Percentiles rank a stretch among this genome's conserved stretches.
phyloP scores from a whole-genome alignment of 1,284 basidiomycete species.

The Macrocybe sp. region DNA sequence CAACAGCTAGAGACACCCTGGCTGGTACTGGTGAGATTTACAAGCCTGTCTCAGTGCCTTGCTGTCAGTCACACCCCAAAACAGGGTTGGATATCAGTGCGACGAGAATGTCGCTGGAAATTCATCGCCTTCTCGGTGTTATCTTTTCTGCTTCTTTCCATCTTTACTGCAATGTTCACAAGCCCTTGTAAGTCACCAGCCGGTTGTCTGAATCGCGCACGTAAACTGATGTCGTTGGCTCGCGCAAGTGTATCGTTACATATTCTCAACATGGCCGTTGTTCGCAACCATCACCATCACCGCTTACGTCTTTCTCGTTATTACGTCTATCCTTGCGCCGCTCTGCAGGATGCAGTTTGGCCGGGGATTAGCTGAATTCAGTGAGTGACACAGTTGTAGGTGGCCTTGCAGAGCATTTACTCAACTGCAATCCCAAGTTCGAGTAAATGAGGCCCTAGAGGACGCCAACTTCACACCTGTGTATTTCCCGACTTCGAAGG shows the following conservation, averaged over 20 bases:
- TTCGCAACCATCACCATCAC: conserved; percentile 41
- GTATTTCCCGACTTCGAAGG: conserved; percentile 17
- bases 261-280: conserved; percentile 44
- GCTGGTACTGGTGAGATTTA: conserved; percentile 34
- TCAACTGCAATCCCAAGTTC: conserved; percentile 21
- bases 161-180: conserved; percentile 40
- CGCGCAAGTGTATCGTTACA: conserved; percentile 38
- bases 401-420: not conserved
- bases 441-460: conserved; percentile 34
- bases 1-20: conserved; percentile 42
- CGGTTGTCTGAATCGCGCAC: not conserved
- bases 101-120: conserved; percentile 35
- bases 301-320: conserved; percentile 35
- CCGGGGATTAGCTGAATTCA: conserved; percentile 42
- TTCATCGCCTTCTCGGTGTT: conserved; percentile 40
- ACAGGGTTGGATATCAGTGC: conserved; percentile 47
- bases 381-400: conserved; percentile 24
- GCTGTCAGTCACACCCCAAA: conserved; percentile 1
- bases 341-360: conserved; percentile 47
- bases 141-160: conserved; percentile 33
- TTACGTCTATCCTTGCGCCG: conserved; percentile 37
- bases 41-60: not conserved
- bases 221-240: not conserved
- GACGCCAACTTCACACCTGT: conserved; percentile 37
- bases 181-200: conserved; percentile 29